A percentile compares a stretch with the other conserved stretches of the same genome.
These are phyloP conservation scores for Rostrohypoxylon terebratum DNA, from an alignment of 495 filamentous ascomycete genomes.

Conservation along the genomic window DNA sequence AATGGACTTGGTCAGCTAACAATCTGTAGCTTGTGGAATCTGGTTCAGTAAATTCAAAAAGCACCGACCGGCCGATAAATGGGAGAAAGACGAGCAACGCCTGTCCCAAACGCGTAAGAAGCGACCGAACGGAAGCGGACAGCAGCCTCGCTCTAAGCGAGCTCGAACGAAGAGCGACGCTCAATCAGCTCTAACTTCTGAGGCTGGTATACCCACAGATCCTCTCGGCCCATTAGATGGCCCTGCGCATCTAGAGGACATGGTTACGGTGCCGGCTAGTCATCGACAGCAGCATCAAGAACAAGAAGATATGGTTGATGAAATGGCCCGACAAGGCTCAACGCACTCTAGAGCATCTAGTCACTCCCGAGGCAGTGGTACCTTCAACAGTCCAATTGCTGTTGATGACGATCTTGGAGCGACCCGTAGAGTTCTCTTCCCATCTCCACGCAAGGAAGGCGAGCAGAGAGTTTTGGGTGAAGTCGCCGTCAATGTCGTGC, in stretches of 20 bases:
- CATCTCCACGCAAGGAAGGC: conserved; percentile 71
- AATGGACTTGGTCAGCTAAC: conserved; percentile 6
- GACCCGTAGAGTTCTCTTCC: conserved; percentile 84
- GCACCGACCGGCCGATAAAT: conserved; percentile 85
- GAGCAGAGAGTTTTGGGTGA: conserved; percentile 69
- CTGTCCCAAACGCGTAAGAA: conserved; percentile 63
- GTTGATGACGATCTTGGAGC: conserved; percentile 72
- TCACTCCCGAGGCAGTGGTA: conserved; percentile 65
- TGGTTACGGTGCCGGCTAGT: conserved; percentile 28
- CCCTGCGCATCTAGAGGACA: conserved; percentile 41
- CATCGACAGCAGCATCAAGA: conserved; percentile 42
- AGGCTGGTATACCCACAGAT: conserved; percentile 62
- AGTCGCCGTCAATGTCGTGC: conserved; percentile 67
- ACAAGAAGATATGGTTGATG: conserved; percentile 45
- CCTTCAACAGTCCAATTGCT: conserved; percentile 71
- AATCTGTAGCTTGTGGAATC: conserved; percentile 78
- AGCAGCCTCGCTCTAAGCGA: conserved; percentile 59
- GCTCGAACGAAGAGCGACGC: conserved; percentile 55
- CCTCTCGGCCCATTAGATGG: conserved; percentile 54
- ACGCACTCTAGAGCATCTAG: conserved; percentile 54
- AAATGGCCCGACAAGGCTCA: conserved; percentile 47
- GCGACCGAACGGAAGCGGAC: conserved; percentile 52
- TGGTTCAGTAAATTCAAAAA: conserved; percentile 89
- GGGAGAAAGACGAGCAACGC: conserved; percentile 74
- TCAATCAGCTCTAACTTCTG: conserved; percentile 59